Evolutionary conservation across 805 yeast species (phyloP).

Genomic region (Starmera quercuum): DNA sequence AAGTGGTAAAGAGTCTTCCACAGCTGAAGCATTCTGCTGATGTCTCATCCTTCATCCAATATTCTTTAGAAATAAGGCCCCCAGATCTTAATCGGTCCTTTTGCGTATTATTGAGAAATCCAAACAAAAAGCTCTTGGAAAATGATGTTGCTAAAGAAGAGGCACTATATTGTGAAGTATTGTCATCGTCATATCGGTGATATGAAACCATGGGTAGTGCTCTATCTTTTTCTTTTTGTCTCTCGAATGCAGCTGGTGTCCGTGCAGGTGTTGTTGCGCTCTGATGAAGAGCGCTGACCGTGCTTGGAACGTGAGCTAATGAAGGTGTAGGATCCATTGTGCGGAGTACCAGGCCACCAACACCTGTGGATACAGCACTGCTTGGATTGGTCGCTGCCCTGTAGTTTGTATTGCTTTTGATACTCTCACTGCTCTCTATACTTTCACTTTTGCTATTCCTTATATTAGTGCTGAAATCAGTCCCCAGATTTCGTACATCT

Average conservation of each 20-base stretch:
- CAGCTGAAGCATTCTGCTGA: constrained; percentile 85
- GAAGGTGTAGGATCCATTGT: constrained; percentile 15
- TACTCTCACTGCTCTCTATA: no score
- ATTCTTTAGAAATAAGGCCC: constrained; percentile 45
- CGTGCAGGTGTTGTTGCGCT: constrained; percentile 3
- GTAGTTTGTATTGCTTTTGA: not conserved
- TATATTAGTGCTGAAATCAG: no score
- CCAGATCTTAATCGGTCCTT: constrained; percentile 13
- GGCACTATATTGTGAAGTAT: constrained; percentile 26
- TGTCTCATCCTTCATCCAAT: constrained; percentile 95
- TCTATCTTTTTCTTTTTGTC: not conserved
- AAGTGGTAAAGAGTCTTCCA: constrained; percentile 71
- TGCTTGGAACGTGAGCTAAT: constrained; percentile 11
- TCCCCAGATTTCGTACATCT: no score
- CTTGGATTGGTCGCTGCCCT: not conserved
- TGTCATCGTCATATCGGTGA: constrained; percentile 25
- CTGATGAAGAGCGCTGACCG: constrained; percentile 7
- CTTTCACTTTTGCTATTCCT: no score
- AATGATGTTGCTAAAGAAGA: constrained; percentile 35
- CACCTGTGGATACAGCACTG: constrained; percentile 12
- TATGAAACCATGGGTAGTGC: constrained; percentile 12
- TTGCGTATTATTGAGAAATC: constrained; percentile 28
- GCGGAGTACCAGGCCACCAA: constrained; percentile 14
- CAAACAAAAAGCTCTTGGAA: constrained; percentile 33
- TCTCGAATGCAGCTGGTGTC: not conserved